Evolutionary conservation across 2,329 filamentous ascomycete species (phyloP).

Genomic region (Colletotrichum lentis): DNA sequence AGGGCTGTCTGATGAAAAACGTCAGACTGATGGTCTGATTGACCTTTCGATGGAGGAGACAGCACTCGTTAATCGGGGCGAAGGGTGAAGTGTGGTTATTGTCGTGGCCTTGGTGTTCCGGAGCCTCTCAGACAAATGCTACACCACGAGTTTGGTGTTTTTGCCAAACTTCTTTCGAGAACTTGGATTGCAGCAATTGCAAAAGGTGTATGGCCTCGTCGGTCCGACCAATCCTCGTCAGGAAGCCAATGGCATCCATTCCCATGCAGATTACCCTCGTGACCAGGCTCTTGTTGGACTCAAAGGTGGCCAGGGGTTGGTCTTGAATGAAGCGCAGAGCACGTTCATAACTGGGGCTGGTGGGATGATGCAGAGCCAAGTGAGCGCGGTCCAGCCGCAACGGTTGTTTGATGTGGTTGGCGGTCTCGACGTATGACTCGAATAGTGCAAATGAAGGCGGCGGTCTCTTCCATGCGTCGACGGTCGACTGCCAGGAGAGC

Average conservation of each 20-base stretch:
- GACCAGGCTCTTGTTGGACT: neutral
- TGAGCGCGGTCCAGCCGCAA: slow-evolving; percentile 60
- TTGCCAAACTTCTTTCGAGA: slow-evolving; percentile 41
- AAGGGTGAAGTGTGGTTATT: too few species aligned
- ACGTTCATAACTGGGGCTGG: slow-evolving; percentile 55
- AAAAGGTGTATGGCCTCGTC: slow-evolving; percentile 54
- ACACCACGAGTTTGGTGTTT: slow-evolving; percentile 1
- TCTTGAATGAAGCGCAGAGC: slow-evolving; percentile 57
- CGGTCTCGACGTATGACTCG: slow-evolving; percentile 60
- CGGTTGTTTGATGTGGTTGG: slow-evolving; percentile 49
- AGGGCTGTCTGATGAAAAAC: neutral
- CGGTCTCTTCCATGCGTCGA: slow-evolving; percentile 56
- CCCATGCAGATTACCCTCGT: slow-evolving; percentile 39
- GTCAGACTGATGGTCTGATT: neutral
- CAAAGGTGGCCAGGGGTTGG: slow-evolving; percentile 22
- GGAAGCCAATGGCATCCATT: slow-evolving; percentile 55
- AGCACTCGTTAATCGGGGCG: too few species aligned
- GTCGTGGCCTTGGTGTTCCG: neutral
- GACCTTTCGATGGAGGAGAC: neutral
- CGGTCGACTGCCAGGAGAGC: slow-evolving; percentile 62
- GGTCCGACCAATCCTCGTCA: slow-evolving; percentile 52
- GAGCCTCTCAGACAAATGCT: neutral
- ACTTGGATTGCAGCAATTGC: slow-evolving; percentile 49
- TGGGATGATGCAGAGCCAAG: slow-evolving; percentile 63
- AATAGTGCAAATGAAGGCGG: slow-evolving; percentile 59